Evolutionary conservation across 192 early-diverging fungal genomes (phyloP), one percentile per base, ranked within the genome.

Genomic region (Rhizophagus prolifer): DNA sequence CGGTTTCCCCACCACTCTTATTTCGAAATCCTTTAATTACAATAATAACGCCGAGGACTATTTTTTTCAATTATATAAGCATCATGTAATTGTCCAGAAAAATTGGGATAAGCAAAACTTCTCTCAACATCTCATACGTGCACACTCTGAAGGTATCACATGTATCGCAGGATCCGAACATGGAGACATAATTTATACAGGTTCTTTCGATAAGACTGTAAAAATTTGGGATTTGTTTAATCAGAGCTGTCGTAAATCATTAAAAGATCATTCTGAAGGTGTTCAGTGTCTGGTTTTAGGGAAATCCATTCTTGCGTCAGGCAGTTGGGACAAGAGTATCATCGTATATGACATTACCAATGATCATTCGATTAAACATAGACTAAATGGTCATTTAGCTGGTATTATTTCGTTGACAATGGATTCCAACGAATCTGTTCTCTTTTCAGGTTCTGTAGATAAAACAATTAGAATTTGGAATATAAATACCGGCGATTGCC

Each of bases 401-500:
- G 70, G 70, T 19, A 58, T 72, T 28, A 72, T 72, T 31, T 72
- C 70, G 4, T 31, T 72, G 25, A 31, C n/a, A 21, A 58, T 72
- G 47, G 44, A 28, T 14, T 7, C 44, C n/a, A 36, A 72, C 34
- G 70, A 72, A 72, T 30, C 70, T 26, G 7, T 58, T 21, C 34
- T 72, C 16, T 72, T 58, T 58, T 72, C 70, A 9, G 70, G 70
- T 21, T 72, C 70, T 7, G 70, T 72, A 30, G 70, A 72, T 36
- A 72, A 58, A 58, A 58, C 47, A 10, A 72, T 72, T 25, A 28
- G 70, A 26, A 72, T 72, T 31, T 72, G 70, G 70, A 34, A 72
- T 30, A 31, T 72, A 26, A 12, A 50, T 19, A 31, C 25, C 46
- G 70, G 70, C 34, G 54, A 47, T 9, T 58, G 50, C 19, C 58